These are phyloP conservation scores for Diaporthe batatas DNA, from an alignment of 2,329 filamentous ascomycete species.

Conservation along the genomic window DNA sequence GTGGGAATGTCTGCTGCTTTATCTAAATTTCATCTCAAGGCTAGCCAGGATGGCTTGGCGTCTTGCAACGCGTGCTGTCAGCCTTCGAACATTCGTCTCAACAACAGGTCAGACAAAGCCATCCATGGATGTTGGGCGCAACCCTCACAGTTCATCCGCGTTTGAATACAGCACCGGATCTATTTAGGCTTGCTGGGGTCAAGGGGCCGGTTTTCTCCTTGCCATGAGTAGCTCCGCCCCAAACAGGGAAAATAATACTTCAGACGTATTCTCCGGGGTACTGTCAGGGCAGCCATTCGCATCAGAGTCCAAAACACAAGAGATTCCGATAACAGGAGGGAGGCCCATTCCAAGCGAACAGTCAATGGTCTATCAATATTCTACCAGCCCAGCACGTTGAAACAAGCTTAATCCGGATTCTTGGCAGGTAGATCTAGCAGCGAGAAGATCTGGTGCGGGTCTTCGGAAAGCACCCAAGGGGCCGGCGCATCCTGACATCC, in stretches of 20 bases:
- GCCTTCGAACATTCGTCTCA: constrained; percentile 25
- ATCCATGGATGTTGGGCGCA: constrained; percentile 26
- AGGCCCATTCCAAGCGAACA: constrained; percentile 2
- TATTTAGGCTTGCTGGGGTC: constrained; percentile 12
- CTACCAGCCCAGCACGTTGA: constrained; percentile 13
- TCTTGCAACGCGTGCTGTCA: background rate
- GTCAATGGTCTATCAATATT: background rate
- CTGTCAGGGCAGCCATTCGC: constrained; percentile 26
- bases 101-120: constrained; percentile 21
- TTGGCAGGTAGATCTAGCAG: constrained; percentile 3
- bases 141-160: constrained; percentile 25
- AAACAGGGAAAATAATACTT: constrained; percentile 15
- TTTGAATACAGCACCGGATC: constrained; percentile 18
- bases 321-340: background rate
- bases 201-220: constrained; percentile 7
- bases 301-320: constrained; percentile 8
- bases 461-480: background rate
- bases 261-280: constrained; percentile 10
- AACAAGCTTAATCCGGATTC: constrained; percentile 15
- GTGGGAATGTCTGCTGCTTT: constrained; percentile 16
- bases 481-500: background rate
- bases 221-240: constrained; percentile 6
- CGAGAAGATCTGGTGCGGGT: background rate
- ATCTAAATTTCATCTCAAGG: constrained; percentile 30
- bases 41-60: constrained; percentile 17